Base-by-base conservation (phyloP, 75 land plant genomes). In the Pinus albicaulis region DNA sequence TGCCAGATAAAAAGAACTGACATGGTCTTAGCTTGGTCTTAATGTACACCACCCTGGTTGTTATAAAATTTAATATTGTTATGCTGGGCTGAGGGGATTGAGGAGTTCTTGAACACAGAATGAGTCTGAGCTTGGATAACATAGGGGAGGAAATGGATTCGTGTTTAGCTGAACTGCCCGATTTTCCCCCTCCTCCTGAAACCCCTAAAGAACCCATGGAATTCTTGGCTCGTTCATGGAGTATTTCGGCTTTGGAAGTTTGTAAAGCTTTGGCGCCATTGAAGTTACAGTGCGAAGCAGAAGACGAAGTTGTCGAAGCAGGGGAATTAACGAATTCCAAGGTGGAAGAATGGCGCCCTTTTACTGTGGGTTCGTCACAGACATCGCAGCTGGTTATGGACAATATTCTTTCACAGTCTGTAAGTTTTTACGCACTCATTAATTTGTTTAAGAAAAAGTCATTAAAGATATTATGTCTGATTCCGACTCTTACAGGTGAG, bases 171-270 rank as follows among this genome's bases (percentile, higher is more conserved):
- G 15, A 7, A 16, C 23, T 28, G 34, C 38, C 17, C 16, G 15
- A 7, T 8, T n/a, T 15, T 20, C 34, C 17, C 41, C 86, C 90
- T 28, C 89, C 89, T 24, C 95, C 98, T 52, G 84, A 91, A 71
- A 96, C 92, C 11, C 99, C 99, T 0, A 83, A 81, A 34, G 99
- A 96, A 82, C 94, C 99, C 56, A 91, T 96, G 91, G 99, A 96
- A 78, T 96, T 93, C 71, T 72, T 96, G 68, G 82, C 97, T 2
- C 73, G 99, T 59, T 93, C 96, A 12, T 96, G 99, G 99, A 91
- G 94, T 63, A 76, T 91, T 58, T 93, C 99, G 13, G 94, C 97
- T 13, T 26, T 86, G 16, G 94, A 96, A 70, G 82, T 96, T 6
- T 82, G 94, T 6, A 88, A 81, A 79, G 96, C 99, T 25, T 72